A percentile compares a stretch with the other conserved stretches of the same genome.
phyloP scores from a whole-genome alignment of 2,329 filamentous ascomycete species.

The Epichloe gansuensis region DNA sequence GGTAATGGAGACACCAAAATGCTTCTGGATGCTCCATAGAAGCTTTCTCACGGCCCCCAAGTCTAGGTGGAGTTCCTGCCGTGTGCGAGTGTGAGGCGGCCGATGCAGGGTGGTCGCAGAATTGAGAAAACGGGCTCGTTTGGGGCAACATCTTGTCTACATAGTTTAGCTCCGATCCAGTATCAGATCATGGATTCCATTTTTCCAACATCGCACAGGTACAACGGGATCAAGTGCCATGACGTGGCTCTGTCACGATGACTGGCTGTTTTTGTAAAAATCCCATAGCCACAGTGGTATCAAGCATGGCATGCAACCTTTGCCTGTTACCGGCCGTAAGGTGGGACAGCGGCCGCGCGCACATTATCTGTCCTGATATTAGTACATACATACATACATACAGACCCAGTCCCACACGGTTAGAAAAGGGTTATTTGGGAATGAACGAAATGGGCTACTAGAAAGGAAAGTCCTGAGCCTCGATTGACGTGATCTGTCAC shows the following conservation, averaged over 20 bases:
- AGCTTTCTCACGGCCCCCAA: conserved; percentile 11
- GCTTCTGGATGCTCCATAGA: conserved; percentile 13
- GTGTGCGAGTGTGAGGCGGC: neutral
- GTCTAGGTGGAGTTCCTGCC: conserved; percentile 11
- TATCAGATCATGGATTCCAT: neutral
- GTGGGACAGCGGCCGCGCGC: neutral
- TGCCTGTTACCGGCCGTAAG: neutral
- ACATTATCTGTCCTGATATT: neutral
- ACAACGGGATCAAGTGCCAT: neutral
- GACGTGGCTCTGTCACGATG: neutral
- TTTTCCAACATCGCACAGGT: neutral
- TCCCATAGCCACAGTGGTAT: no score
- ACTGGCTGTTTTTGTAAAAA: neutral
- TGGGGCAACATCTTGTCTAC: neutral
- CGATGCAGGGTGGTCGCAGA: conserved; percentile 9
- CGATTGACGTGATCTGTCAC: neutral
- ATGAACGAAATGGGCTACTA: no score
- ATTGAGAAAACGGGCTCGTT: conserved; percentile 5
- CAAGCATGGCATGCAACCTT: neutral
- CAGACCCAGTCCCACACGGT: neutral
- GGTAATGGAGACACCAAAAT: conserved; percentile 10
- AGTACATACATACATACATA: neutral
- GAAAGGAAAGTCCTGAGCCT: no score
- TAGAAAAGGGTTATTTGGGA: neutral
- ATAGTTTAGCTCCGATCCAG: neutral